These are phyloP conservation scores for Gossypium thurberi DNA, from an alignment of 345 rosid genomes.

Conservation along the genomic window DNA sequence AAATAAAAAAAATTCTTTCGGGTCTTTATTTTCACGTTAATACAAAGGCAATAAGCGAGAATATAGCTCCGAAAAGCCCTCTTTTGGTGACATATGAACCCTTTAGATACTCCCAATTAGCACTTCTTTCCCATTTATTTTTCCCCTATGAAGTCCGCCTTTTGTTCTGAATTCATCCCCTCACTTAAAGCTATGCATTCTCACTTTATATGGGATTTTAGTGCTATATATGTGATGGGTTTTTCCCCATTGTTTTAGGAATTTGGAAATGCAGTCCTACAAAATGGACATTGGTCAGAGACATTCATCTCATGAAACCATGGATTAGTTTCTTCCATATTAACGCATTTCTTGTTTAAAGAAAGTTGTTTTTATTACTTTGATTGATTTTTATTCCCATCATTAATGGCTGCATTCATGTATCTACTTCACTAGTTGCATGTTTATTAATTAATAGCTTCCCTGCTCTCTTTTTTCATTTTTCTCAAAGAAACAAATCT, in stretches of 20 bases:
- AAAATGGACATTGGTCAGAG: conserved; percentile 1
- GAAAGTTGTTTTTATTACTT: background rate
- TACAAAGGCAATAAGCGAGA: conserved; percentile 4
- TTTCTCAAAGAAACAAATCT: background rate
- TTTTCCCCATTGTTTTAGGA: background rate
- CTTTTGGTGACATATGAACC: background rate
- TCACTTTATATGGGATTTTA: background rate
- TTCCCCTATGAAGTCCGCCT: background rate
- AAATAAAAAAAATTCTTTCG: background rate
- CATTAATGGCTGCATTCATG: background rate
- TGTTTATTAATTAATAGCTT: background rate
- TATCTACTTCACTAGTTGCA: background rate
- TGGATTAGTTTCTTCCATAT: background rate
- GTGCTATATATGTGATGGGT: background rate
- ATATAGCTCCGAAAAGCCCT: background rate
- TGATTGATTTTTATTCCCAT: background rate
- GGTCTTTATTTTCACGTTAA: background rate
- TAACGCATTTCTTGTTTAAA: background rate
- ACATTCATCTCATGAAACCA: background rate
- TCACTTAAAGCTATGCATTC: background rate
- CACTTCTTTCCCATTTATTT: background rate
- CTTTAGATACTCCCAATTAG: background rate
- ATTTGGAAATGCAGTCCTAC: background rate
- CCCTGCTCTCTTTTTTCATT: too few species aligned
- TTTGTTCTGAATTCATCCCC: conserved; percentile 25